A percentile compares a stretch with the other conserved stretches of the same genome.
Conservation (phyloP, 176 grass and related monocot genomes). For the Themeda triandra region DNA sequence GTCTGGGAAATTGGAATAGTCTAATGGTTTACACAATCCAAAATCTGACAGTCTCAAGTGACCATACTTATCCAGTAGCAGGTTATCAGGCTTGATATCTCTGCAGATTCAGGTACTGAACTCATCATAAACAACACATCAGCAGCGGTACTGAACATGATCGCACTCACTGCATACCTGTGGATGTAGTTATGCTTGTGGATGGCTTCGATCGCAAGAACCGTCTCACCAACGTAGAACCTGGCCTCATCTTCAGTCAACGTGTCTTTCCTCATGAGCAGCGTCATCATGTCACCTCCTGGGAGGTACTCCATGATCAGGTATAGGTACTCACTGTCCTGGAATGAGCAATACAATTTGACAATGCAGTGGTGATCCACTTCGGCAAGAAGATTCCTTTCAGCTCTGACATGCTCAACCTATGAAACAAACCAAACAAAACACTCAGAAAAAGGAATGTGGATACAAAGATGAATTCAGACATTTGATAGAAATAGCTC, state of each 20-base stretch:
- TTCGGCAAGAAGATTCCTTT: conserved; percentile 98
- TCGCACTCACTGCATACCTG: conserved; percentile 46
- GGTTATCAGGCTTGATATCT: conserved; percentile 99
- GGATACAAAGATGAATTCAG: not conserved
- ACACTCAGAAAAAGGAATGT: not conserved
- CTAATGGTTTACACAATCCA: conserved; percentile 89
- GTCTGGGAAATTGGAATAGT: conserved; percentile 87
- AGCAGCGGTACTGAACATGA: not conserved
- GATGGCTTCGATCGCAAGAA: conserved; percentile 94
- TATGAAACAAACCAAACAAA: conserved; percentile 22
- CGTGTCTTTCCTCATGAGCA: conserved; percentile 96
- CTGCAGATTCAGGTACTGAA: conserved; percentile 43
- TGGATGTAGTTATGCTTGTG: conserved; percentile 97
- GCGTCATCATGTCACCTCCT: conserved; percentile 97
- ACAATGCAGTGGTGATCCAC: conserved; percentile 97
- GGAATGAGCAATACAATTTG: conserved; percentile 94
- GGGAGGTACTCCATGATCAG: conserved; percentile 99
- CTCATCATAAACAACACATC: conserved; percentile 22
- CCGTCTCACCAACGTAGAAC: conserved; percentile 84
- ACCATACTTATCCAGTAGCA: conserved; percentile 87
- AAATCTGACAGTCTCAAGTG: conserved; percentile 98
- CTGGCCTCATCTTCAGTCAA: conserved; percentile 79
- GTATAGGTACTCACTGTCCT: conserved; percentile 88
- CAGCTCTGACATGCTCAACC: conserved; percentile 99
- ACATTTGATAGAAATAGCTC: conserved; percentile 9